Base-by-base conservation (phyloP, 306 rosid species). In the Cotoneaster glaucophyllus region DNA sequence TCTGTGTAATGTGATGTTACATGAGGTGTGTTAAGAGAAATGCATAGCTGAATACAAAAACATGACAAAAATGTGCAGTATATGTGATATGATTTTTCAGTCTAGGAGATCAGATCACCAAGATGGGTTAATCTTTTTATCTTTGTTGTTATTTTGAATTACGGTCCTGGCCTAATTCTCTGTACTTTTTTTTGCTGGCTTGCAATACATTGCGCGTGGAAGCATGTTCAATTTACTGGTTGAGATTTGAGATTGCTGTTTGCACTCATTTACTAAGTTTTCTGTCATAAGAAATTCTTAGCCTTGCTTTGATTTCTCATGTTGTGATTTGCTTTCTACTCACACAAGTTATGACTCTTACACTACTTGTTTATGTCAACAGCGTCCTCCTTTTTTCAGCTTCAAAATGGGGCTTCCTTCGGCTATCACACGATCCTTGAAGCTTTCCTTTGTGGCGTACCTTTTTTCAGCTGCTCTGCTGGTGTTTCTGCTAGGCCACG, bases 361-460 rank as follows among this genome's bases (percentile, higher is more conserved):
- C 77, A 74, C 52, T 54, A 18, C 69, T 6, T 80, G 66, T 64
- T 79, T 77, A 77, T 84, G 54, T 77, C 74, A 15, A 76, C 92
- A 95, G 99, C 96, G 99, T 50, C 89, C 91, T 57, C 98, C 98
- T 3, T 92, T 87, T 80, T 92, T 88, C 86, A 96, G 95, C 86
- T 92, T 92, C 86, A 96, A 96, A 86, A 92, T 96, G 99, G 97
- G 93, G 39, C 65, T 92, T 44, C 98, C 89, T 37, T 80, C 81
- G 0, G 98, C 97, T 75, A 70, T 80, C 59, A 74, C 80, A n/a
- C 74, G 80, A 48, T 93, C 96, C 59, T 82, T 90, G 9, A 87
- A 82, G 90, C 96, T 92, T 75, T 86, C 97, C 19, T 45, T 48
- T 62, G 79, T 86, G n/a, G 93, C 89, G 67, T 85, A 71, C 73